Percentiles rank a stretch among this genome's conserved stretches.
These are phyloP conservation scores for Taphrina populina DNA, from an alignment of 1,139 yeast species.

Conservation along the genomic window DNA sequence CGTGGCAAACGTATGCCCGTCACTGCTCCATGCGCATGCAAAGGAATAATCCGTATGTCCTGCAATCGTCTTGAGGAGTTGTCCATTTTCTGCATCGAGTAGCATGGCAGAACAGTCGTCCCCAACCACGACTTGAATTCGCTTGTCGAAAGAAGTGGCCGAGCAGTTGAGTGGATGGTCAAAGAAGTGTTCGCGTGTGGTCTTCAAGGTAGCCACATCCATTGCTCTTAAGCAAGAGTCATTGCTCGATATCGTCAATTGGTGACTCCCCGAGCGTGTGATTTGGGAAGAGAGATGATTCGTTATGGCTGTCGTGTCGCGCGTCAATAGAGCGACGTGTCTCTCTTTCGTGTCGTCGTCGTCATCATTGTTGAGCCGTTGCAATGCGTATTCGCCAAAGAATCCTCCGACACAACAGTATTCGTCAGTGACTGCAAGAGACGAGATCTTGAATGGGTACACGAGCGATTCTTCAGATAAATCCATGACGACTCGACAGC, in stretches of 20 bases:
- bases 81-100: conserved; percentile 49
- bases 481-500: conserved; percentile 4
- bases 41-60: conserved; percentile 62
- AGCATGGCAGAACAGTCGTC: conserved; percentile 52
- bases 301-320: conserved; percentile 55
- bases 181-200: conserved; percentile 41
- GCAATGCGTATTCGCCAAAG: conserved; percentile 54
- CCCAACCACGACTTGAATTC: conserved; percentile 54
- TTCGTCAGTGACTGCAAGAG: conserved; percentile 52
- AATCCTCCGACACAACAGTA: conserved; percentile 57
- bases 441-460: conserved; percentile 50
- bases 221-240: conserved; percentile 54
- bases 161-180: conserved; percentile 52
- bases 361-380: conserved; percentile 45
- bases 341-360: conserved; percentile 33
- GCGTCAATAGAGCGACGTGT: conserved; percentile 48
- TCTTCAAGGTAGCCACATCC: conserved; percentile 51
- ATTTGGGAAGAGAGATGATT: conserved; percentile 52
- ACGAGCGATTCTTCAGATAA: neutral
- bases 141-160: conserved; percentile 49
- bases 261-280: conserved; percentile 30
- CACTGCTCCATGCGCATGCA: conserved; percentile 59
- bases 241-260: conserved; percentile 37
- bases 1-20: conserved; percentile 52
- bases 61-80: conserved; percentile 41